Evolutionary conservation across 768 basidiomycete genomes (phyloP).

Genomic region (Austroboletus eburneus): DNA sequence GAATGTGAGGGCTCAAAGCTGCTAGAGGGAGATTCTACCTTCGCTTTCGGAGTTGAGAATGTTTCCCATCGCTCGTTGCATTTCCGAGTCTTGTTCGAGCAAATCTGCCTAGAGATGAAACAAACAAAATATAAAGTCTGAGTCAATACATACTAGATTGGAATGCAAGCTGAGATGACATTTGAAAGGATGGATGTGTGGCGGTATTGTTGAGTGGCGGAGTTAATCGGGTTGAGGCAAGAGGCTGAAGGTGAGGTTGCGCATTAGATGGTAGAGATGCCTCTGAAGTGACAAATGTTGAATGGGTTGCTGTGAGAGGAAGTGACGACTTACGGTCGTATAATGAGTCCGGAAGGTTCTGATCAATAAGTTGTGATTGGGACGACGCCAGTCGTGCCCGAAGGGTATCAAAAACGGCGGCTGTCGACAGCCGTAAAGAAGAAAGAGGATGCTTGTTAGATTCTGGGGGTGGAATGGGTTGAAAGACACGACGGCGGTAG

Average conservation of each 20-base stretch:
- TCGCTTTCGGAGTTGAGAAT: slow-evolving; percentile 51
- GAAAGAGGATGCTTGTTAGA: slow-evolving; percentile 25
- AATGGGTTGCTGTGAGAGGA: slow-evolving; percentile 1
- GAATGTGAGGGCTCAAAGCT: neutral
- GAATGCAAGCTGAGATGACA: slow-evolving; percentile 46
- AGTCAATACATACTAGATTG: slow-evolving; percentile 49
- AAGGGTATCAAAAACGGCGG: slow-evolving; percentile 43
- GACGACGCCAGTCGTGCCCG: slow-evolving; percentile 43
- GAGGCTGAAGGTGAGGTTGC: slow-evolving; percentile 20
- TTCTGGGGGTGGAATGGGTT: slow-evolving; percentile 18
- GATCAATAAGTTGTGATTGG: slow-evolving; percentile 35
- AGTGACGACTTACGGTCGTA: slow-evolving; percentile 34
- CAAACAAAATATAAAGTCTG: neutral
- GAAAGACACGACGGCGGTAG: slow-evolving; percentile 3
- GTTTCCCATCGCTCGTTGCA: slow-evolving; percentile 60
- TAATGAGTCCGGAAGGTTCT: slow-evolving; percentile 29
- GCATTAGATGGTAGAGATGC: slow-evolving; percentile 14
- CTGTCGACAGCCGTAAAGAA: slow-evolving; percentile 42
- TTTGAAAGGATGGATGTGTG: slow-evolving; percentile 47
- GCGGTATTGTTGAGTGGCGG: slow-evolving; percentile 54
- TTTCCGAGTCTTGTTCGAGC: slow-evolving; percentile 66
- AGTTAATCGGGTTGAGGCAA: slow-evolving; percentile 36
- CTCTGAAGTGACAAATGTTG: slow-evolving; percentile 7
- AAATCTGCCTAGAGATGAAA: slow-evolving; percentile 43
- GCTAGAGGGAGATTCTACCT: slow-evolving; percentile 12